Base-by-base conservation (phyloP, 2,329 filamentous ascomycete species). In the Fusarium nurragi region DNA sequence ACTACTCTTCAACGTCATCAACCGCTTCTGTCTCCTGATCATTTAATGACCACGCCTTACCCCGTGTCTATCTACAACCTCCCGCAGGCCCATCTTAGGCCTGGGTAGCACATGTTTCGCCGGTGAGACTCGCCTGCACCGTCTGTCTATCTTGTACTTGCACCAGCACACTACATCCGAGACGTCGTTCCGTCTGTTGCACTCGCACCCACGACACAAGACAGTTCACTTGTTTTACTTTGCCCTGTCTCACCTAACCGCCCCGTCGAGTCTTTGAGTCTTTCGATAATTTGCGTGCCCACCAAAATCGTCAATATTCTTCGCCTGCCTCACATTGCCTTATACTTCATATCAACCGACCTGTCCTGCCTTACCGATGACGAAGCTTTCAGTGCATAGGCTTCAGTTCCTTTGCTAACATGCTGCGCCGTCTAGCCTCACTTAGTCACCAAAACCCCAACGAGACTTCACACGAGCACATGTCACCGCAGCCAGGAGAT, bases 401-500 rank as follows among this genome's bases (percentile, higher is more conserved):
- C 57, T 58, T 55, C 64, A 34, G 64, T 66, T 65, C 54, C 60
- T 65, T 59, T 70, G 68, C 70, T 72, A 72, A 72, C 68, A 72
- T 72, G 70, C 46, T 72, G 34, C 70, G 70, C 65, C 70, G 70
- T 62, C 54, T 72, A 72, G 70, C 68, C 54, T 69, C 70, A 46
- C 65, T 72, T 56, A 70, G 60, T 63, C 63, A 65, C 50, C 59
- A 60, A 57, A 61, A 71, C 37, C 54, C 60, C 47, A 65, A 68
- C 53, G 68, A 69, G 48, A 64, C 49, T 66, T 66, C 72, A 64
- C 69, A 79, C 76, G 79, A 80, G 76, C 80, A 81, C 80, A 89
- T 89, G 87, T 83, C 86, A 78, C 84, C 85, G 60, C 81, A 82
- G 71, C 78, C 83, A 68, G 84, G 84, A 79, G 86, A 88, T 80